Evolutionary conservation across 1,284 basidiomycete species (phyloP), one percentile per base, ranked within the genome.

Genomic region (Chalciporus piperatoides): DNA sequence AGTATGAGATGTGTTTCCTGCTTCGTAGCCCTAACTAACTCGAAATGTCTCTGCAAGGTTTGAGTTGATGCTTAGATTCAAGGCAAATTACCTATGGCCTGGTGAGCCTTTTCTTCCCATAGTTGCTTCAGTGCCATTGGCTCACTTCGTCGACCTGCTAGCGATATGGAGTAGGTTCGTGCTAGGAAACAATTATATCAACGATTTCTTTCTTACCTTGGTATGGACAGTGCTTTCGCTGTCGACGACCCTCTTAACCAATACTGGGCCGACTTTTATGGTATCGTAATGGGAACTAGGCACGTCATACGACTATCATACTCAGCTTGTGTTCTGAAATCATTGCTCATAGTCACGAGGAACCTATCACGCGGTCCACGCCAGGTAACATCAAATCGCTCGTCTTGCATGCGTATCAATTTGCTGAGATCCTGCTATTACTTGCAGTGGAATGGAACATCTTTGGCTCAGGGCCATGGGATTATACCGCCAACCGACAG

Each of bases 201-300:
- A 35, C 2, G 33, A 15, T 17, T 35, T 6, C 17, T 35, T 10
- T 84, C 81, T 81, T 15, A 77, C 73, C 73, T 56, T 19, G 28
- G 35, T 10, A 15, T 33, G 44, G 38, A 48, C 46, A 83, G 81
- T 52, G 81, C 82, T 32, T 90, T 90, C 57, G 77, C 72, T 15
- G 70, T 84, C 15, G 86, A 89, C 55, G 86, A 88, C 52, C 23
- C 38, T 35, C 23, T 23, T 39, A 89, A 88, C 56, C 82, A 84
- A 58, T 71, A 72, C 21, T 68, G 82, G 9, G 86, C 86, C 0
- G 78, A 87, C 55, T 35, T 35, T 17, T 35, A 17, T 15, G 33
- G 33, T 19, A 74, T 88, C 44, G 83, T 82, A 21, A 87, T 86
- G 80, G 83, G 77, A 32, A 84, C 81, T 11, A 79, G 76, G 46